Evolutionary conservation across 2,329 filamentous ascomycete species (phyloP), one percentile per base, ranked within the genome.

Genomic region (Thielaviopsis punctulata): DNA sequence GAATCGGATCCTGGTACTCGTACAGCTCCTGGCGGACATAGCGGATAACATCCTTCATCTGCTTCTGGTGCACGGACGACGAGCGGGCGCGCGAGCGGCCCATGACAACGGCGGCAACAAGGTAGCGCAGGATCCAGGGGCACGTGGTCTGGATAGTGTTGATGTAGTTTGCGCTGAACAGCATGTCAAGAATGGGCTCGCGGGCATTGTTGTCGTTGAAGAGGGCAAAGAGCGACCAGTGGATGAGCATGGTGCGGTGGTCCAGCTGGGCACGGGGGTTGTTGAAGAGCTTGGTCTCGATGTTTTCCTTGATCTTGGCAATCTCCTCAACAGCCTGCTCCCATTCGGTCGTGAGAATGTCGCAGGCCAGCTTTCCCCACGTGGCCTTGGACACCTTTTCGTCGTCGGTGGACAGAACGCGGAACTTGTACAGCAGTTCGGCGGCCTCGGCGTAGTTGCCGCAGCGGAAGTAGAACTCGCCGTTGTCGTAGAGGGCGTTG

Each of bases 111-210:
- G 90, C 86, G 48, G 88, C 89, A 56, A 88, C 82, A 55, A 98
- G 77, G 70, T 98, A 98, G 60, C 92, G 83, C 62, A 98, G 76
- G 58, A 95, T 81, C 92, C 92, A 98, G 6, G 92, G 90, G 75
- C 88, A 95, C 62, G 82, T 84, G 55, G 92, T 95, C 77, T 98
- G 92, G 67, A 98, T 95, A 62, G 90, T 96, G 79, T 96, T 98
- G 80, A 98, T 98, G 76, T 87, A 98, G 61, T 87, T 79, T 58
- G 89, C 85, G 58, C 85, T 93, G 79, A 98, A 96, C 77, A 95
- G 92, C 66, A 96, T 81, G 62, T 98, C 92, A 64, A 92, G 86
- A 61, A 98, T 78, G 60, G 80, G 79, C 65, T 98, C 92, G 63
- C 90, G 87, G 55, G 87, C 86, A 59, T 80, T 76, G 63, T 96